Evolutionary conservation across 1,139 yeast genomes (phyloP).

Genomic region (Zygoascus sp.): DNA sequence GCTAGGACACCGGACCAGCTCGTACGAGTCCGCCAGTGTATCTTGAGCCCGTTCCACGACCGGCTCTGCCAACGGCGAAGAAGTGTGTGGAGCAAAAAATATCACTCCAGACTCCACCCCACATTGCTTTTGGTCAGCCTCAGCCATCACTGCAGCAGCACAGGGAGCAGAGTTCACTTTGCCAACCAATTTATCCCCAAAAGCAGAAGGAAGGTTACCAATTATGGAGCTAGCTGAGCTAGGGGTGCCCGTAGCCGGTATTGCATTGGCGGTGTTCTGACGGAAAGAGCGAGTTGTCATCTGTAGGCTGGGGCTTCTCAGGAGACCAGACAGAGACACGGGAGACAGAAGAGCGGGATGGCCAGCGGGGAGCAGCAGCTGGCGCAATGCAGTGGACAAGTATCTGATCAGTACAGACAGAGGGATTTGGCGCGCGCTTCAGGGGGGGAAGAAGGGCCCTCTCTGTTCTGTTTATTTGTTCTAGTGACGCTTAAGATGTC

Average conservation of each 20-base stretch:
- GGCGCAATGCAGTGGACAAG: no score
- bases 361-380: no score
- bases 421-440: no score
- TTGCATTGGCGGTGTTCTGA: not conserved
- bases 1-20: no score
- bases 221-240: not conserved
- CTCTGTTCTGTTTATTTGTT: no score
- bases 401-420: no score
- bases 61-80: not conserved
- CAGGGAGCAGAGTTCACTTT: not conserved
- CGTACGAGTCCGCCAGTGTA: no score
- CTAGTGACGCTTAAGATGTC: no score
- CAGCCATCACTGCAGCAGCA: not conserved
- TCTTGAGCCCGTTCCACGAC: no score
- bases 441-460: no score
- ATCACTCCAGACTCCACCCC: not conserved
- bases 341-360: no score
- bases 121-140: not conserved
- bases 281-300: not conserved
- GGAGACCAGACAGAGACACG: no score
- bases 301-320: not conserved
- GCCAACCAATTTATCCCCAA: not conserved
- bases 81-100: not conserved
- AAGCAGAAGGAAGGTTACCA: not conserved
- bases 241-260: not conserved